phyloP scores from a whole-genome alignment of 228 moss, liverwort and hornwort genomes.

The Sphagnum magellanicum region DNA sequence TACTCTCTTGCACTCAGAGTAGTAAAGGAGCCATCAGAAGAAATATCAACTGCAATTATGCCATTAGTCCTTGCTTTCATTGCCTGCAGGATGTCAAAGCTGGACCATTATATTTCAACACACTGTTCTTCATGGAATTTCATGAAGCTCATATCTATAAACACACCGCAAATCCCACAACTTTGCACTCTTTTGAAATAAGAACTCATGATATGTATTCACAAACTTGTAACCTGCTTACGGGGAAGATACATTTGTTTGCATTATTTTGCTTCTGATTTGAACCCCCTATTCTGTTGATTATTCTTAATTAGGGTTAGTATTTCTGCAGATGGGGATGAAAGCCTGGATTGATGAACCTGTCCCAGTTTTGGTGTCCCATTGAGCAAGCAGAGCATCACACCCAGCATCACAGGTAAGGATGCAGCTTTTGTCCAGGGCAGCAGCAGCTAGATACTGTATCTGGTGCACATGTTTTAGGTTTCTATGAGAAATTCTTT shows the following conservation, averaged over 20 bases:
- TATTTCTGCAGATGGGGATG: not conserved
- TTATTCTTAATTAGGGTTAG: no score
- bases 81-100: conserved; percentile 10
- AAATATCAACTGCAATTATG: conserved; percentile 29
- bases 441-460: conserved; percentile 32
- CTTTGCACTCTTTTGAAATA: not conserved
- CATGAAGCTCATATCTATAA: no score
- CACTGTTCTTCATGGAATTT: no score
- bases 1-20: conserved; percentile 20
- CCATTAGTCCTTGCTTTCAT: conserved; percentile 37
- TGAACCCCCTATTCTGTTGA: not conserved
- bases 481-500: not conserved
- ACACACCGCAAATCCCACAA: no score
- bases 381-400: conserved; percentile 47
- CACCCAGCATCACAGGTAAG: conserved; percentile 44
- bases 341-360: conserved; percentile 11
- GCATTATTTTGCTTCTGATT: not conserved
- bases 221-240: no score
- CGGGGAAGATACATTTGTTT: no score
- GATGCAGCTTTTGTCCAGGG: conserved; percentile 26
- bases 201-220: no score
- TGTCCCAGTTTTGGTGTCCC: conserved; percentile 33
- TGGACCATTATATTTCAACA: no score
- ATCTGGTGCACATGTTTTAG: conserved; percentile 39
- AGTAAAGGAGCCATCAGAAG: conserved; percentile 21